Base-by-base conservation (phyloP, 1,139 yeast genomes). In the Pichia sp. region DNA sequence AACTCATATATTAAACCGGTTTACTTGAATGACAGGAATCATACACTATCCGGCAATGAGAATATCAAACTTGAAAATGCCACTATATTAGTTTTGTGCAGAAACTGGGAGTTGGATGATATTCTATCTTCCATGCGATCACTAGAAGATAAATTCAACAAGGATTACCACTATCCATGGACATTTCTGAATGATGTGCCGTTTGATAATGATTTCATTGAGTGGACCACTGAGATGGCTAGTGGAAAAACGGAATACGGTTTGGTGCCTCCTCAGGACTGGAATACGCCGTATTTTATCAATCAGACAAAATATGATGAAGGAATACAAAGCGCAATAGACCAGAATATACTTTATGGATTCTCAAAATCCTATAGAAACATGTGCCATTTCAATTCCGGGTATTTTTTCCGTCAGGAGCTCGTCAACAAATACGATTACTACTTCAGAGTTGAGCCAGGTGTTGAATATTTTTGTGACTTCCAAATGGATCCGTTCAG, bases 391-490 rank as follows among this genome's bases (percentile, higher is more conserved):
- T 87, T 83, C 70, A 86, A 90, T 63, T 84, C 95, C 2, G 96
- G 96, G 0, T 82, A 73, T 62, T 91, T 91, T 68, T 89, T 79
- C 69, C 77, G 83, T 55, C 96, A 90, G 61, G 80, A 82, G 39
- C 69, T 89, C 41, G 74, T 90, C 55, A 67, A 72, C 42, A 71
- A 81, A 50, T 83, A 85, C 62, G 89, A 87, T 56, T 91, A 87
- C 79, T 91, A 91, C 71, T 90, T 96, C 83, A 73, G 99, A 53
- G 96, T 91, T 2, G 99, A 91, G 66, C 98, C 99, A 0, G 82
- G 84, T 54, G 93, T 91, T 36, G 82, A 87, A 60, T 89, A 87
- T 66, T 87, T 74, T 66, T 90, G 97, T 68, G 96, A 90, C 62
- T 76, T 86, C 58, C 81, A 83, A 18, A 83, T 83, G 75, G 81